Percentiles rank a stretch among this genome's conserved stretches.
Conservation (phyloP, 176 grass and related monocot genomes). For the Miscanthus lutarioriparius region DNA sequence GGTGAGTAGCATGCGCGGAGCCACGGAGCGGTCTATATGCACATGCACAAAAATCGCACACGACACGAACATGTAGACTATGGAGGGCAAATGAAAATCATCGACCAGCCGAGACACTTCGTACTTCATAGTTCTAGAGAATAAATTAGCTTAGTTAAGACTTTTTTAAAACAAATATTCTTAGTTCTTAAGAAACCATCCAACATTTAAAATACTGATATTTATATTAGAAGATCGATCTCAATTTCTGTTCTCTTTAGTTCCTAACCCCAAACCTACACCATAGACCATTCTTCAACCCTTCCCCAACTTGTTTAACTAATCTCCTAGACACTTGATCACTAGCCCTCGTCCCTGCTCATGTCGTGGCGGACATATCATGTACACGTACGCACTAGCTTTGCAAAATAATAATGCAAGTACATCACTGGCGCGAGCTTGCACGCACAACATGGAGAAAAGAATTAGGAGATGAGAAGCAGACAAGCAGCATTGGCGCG, state of each 20-base stretch:
- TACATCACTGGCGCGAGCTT: conserved; percentile 8
- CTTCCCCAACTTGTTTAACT: conserved; percentile 2
- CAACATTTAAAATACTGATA: neutral
- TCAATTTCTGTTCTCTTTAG: neutral
- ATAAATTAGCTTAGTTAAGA: neutral
- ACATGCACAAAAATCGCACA: no score
- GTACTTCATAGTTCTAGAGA: no score
- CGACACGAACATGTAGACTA: no score
- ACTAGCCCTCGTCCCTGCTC: neutral
- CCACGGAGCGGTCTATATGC: no score
- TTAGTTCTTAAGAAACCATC: neutral
- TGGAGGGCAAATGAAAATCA: no score
- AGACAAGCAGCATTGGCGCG: conserved; percentile 44
- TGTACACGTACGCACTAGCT: conserved; percentile 37
- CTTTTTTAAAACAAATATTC: neutral
- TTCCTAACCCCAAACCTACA: neutral
- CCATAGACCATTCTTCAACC: neutral
- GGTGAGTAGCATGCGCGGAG: no score
- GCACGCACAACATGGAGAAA: neutral
- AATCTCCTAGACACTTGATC: neutral
- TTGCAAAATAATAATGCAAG: conserved; percentile 17
- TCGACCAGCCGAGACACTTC: no score
- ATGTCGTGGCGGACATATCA: conserved; percentile 48
- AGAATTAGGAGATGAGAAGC: neutral
- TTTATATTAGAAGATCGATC: neutral